Base-by-base conservation (phyloP, 2,329 filamentous ascomycete genomes). In the Colletotrichum cereale region DNA sequence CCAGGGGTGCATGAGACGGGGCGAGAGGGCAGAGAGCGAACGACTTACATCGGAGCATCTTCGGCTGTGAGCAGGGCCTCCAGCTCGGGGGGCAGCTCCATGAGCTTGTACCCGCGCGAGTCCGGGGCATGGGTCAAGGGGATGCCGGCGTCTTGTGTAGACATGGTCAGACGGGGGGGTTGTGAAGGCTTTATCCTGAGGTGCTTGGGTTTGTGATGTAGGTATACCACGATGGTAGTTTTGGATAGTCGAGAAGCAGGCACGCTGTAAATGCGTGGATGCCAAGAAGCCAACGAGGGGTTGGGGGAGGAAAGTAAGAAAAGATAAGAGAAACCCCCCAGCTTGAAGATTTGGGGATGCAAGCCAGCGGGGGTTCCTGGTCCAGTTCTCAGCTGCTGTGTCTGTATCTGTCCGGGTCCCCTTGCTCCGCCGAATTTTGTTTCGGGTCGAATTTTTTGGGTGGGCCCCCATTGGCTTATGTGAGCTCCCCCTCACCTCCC, bases 41-140 rank as follows among this genome's bases (percentile, higher is more conserved):
- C 21, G 62, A 42, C 86, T 77, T 80, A 90, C 88, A 84, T 80
- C 14, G 88, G 88, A 34, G 88, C 83, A 52, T 83, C 78, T 21
- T 85, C 82, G 11, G 87, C 86, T 77, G 90, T 87, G 52, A 91
- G 84, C 7, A 88, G 81, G 26, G 83, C 80, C 58, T 88, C 83
- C 11, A 92, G 82, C 68, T 91, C 89, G 0, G 88, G 82, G 1
- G 90, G 89, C 3, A 92, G 84, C 77, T 92, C 90, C 62, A 92
- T 82, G 66, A 92, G 85, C 70, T 88, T 89, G 79, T 90, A 91
- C 62, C 85, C 84, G 21, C 84, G 75, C 52, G 84, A 82, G 57
- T 86, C 80, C 8, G 86, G 85, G 48, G 81, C 81, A 75, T 89
- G 85, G 55, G 82, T 79, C 66, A 92, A 81, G 8, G 85, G 82